These are phyloP conservation scores for Colletotrichum musae DNA, from an alignment of 2,329 filamentous ascomycete genomes.

Conservation along the genomic window DNA sequence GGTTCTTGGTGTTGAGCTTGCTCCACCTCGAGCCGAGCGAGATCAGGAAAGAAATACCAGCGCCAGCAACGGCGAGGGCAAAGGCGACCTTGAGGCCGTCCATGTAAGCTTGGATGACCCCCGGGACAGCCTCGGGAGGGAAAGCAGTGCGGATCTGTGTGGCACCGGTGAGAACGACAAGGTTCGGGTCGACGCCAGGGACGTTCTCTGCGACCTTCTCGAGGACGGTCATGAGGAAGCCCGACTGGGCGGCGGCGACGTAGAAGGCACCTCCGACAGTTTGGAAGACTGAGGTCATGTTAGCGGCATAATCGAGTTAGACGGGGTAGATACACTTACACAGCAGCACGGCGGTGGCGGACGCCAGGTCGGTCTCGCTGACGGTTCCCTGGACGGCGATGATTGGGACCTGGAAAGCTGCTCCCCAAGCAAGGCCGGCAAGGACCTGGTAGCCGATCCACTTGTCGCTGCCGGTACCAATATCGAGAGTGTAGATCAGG, in stretches of 20 bases:
- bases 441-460: conserved; percentile 71
- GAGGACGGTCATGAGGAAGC: conserved; percentile 62
- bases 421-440: conserved; percentile 62
- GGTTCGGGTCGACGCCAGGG: conserved; percentile 53
- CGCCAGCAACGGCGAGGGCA: conserved; percentile 68
- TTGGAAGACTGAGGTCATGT: conserved; percentile 56
- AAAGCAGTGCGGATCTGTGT: conserved; percentile 71
- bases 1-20: conserved; percentile 39
- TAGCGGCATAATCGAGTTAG: background rate
- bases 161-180: conserved; percentile 60
- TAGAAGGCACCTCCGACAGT: conserved; percentile 66
- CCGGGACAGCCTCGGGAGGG: conserved; percentile 59
- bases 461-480: conserved; percentile 54
- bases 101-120: conserved; percentile 74
- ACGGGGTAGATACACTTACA: conserved; percentile 42
- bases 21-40: conserved; percentile 54
- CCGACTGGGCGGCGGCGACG: conserved; percentile 63
- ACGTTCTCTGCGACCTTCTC: conserved; percentile 50
- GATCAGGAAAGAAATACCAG: conserved; percentile 55
- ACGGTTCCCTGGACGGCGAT: conserved; percentile 62
- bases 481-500: conserved; percentile 58
- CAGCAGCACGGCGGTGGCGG: conserved; percentile 63
- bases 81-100: conserved; percentile 74
- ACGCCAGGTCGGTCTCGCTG: conserved; percentile 58
- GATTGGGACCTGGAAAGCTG: conserved; percentile 64